Evolutionary conservation across 768 basidiomycete genomes (phyloP), one percentile per base, ranked within the genome.

Genomic region (Trichaptum fuscoviolaceum): DNA sequence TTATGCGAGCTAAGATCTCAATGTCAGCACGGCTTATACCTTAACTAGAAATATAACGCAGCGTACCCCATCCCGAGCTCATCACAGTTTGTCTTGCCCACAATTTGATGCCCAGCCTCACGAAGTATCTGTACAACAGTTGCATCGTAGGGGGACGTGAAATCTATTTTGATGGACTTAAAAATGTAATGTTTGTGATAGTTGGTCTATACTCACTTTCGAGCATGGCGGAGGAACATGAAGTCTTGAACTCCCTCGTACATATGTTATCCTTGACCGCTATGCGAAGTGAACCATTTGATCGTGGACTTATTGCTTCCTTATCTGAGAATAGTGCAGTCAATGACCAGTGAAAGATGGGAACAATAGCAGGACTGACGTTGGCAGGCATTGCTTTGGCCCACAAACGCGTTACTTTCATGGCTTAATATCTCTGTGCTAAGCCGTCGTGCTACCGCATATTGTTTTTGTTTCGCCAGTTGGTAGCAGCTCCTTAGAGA

Each of bases 1-100:
- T 94, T 96, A 68, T 91, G 78, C 1, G 95, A 98, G 20, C 91
- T 93, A 4, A 58, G 59, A 6, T 25, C 3, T 17, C 4, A 58
- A 20, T 24, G 17, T 26, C 5, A 5, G 24, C 9, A 0, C n/a
- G 52, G 35, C 52, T n/a, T 7, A 35, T 25, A 3, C 36, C 25
- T 68, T 57, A 35, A 7, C 52, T 12, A 60, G 34, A 35, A 65
- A 24, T 65, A 35, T 3, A 9, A 35, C n/a, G 17, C 2, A 57
- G 76, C 87, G 23, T 66, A 95, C 90, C 96, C 96, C 96, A 99
- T 99, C 0, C 96, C 96, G 76, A 99, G 99, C 77, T 99, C 96
- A 74, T 99, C 96, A 75, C 94, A 93, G 73, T 96, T 96, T 0
- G 95, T 89, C 77, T 97, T 97, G 0, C 95, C 96, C 1, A 91